Conservation (phyloP, 345 rosid genomes). For the Orychophragmus violaceus region DNA sequence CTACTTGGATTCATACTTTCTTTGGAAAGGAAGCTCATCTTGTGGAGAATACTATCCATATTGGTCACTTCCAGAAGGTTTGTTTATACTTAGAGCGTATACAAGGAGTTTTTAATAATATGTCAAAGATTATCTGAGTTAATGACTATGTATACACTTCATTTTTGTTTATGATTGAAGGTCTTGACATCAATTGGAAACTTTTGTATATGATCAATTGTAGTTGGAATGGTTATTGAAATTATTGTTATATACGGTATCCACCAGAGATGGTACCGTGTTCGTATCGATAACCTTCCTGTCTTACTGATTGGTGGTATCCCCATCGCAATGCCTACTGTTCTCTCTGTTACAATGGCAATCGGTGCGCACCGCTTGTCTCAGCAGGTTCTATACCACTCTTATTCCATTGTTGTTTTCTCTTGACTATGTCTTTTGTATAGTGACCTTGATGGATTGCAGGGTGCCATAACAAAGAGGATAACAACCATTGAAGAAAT, state of each 20-base stretch:
- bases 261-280: slow-evolving; percentile 51
- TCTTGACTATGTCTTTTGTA: neutral
- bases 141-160: no score
- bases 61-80: slow-evolving; percentile 93
- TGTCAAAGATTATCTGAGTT: no score
- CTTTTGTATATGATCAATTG: slow-evolving; percentile 93
- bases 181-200: slow-evolving; percentile 84
- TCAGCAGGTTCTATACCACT: neutral
- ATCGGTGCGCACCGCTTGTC: neutral
- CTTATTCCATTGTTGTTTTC: no score
- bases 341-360: slow-evolving; percentile 64
- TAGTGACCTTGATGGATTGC: neutral
- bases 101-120: no score
- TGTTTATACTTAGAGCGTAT: no score
- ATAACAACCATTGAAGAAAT: slow-evolving; percentile 39
- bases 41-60: slow-evolving; percentile 73
- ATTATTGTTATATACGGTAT: slow-evolving; percentile 48
- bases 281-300: slow-evolving; percentile 50
- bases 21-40: slow-evolving; percentile 95
- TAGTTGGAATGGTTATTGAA: slow-evolving; percentile 71
- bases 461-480: slow-evolving; percentile 91
- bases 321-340: slow-evolving; percentile 73
- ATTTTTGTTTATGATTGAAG: no score
- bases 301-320: slow-evolving; percentile 61
- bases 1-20: slow-evolving; percentile 89